These are phyloP conservation scores for Monosporascus sp. DNA, from an alignment of 2,329 filamentous ascomycete genomes.

Conservation along the genomic window DNA sequence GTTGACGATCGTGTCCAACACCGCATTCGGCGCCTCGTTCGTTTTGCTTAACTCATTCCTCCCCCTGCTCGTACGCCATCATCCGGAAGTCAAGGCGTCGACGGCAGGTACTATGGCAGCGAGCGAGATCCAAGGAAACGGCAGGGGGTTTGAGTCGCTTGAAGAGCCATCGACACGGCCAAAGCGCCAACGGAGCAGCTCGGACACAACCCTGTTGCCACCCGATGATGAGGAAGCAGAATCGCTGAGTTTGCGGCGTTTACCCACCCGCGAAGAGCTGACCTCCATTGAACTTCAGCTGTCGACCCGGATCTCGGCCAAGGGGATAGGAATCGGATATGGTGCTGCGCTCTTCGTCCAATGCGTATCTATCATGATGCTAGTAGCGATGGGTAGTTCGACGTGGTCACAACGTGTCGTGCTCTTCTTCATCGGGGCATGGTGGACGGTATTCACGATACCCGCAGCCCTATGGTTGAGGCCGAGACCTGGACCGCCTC, in stretches of 20 bases:
- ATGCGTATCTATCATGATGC: slow-evolving; percentile 70
- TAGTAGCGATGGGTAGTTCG: slow-evolving; percentile 67
- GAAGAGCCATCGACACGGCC: slow-evolving; percentile 29
- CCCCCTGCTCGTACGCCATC: slow-evolving; percentile 82
- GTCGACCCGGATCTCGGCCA: slow-evolving; percentile 86
- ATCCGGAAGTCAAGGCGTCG: slow-evolving; percentile 48
- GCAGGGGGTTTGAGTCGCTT: slow-evolving; percentile 30
- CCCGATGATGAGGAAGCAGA: slow-evolving; percentile 23
- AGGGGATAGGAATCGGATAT: slow-evolving; percentile 92
- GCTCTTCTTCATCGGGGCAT: slow-evolving; percentile 77
- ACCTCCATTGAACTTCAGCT: slow-evolving; percentile 67
- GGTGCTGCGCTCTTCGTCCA: slow-evolving; percentile 81
- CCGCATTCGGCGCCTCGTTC: slow-evolving; percentile 90
- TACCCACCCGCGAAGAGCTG: slow-evolving; percentile 41
- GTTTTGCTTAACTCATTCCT: slow-evolving; percentile 94
- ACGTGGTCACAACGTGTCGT: slow-evolving; percentile 84
- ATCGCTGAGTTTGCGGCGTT: slow-evolving; percentile 30
- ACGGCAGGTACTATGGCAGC: slow-evolving; percentile 19
- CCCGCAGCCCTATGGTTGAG: slow-evolving; percentile 84
- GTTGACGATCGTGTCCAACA: slow-evolving; percentile 85
- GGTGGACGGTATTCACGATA: slow-evolving; percentile 92
- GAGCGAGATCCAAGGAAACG: slow-evolving; percentile 24
- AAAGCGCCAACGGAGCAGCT: slow-evolving; percentile 30
- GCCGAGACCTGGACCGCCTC: slow-evolving; percentile 79
- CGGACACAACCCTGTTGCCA: slow-evolving; percentile 43